These are phyloP conservation scores for Laetiporus sulphureus DNA, from an alignment of 1,284 basidiomycete species.

Conservation along the genomic window DNA sequence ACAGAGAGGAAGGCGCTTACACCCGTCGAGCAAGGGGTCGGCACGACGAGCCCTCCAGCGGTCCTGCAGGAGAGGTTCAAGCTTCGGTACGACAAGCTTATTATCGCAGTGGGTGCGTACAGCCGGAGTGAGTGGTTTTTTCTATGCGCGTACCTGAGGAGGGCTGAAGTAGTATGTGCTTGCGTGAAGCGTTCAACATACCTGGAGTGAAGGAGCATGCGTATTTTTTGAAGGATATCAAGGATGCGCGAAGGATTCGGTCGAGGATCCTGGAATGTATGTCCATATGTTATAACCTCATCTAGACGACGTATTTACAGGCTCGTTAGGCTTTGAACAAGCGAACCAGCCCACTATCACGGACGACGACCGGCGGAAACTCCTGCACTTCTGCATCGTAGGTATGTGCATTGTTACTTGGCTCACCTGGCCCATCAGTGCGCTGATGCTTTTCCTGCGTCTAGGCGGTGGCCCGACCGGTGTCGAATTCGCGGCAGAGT, in stretches of 20 bases:
- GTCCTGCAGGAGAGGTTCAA: too few relatives aligned
- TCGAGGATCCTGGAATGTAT: conserved; percentile 67
- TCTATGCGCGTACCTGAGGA: background rate
- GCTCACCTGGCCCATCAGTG: too few relatives aligned
- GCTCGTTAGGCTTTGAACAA: conserved; percentile 61
- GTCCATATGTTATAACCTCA: conserved; percentile 14
- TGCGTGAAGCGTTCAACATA: conserved; percentile 47
- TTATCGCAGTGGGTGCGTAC: conserved; percentile 82
- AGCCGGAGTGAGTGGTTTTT: conserved; percentile 57
- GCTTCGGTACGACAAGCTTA: conserved; percentile 67
- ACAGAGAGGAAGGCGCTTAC: background rate
- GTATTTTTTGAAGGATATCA: conserved; percentile 78
- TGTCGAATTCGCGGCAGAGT: conserved; percentile 82
- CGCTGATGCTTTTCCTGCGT: too few relatives aligned
- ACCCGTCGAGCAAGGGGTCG: too few relatives aligned
- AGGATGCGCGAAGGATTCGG: conserved; percentile 78
- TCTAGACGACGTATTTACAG: background rate
- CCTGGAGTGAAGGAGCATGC: conserved; percentile 73
- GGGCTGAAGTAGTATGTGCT: background rate
- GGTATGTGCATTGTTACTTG: conserved; percentile 36
- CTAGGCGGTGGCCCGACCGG: conserved; percentile 71
- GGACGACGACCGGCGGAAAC: conserved; percentile 55
- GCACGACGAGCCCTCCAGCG: too few relatives aligned
- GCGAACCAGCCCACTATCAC: conserved; percentile 68
- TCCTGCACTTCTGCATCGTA: conserved; percentile 79